These are phyloP conservation scores for Stentor roeselii DNA, from an alignment of 73 alveolate species.

Conservation along the genomic window DNA sequence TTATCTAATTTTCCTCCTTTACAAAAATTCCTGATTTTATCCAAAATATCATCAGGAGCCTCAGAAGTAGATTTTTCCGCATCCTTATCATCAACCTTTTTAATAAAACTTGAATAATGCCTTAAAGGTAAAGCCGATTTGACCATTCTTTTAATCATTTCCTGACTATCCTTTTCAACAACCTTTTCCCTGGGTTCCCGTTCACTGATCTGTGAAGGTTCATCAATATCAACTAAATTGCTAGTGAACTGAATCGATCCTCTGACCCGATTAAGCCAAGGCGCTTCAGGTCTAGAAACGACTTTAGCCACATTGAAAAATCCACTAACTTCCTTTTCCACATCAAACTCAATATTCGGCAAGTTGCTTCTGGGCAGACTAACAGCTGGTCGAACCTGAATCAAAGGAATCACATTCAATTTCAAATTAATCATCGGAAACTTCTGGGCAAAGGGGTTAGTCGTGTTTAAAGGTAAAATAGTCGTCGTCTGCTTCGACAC, in stretches of 20 bases:
- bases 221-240: not conserved
- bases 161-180: not conserved
- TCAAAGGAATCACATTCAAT: not conserved
- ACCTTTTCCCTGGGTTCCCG: not conserved
- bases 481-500: not conserved
- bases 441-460: not conserved
- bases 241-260: slow-evolving; percentile 1
- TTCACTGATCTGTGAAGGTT: not conserved
- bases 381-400: not conserved
- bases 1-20: no score
- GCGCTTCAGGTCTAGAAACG: not conserved
- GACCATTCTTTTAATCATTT: not conserved
- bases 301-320: not conserved
- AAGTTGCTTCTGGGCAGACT: not conserved
- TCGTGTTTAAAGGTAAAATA: not conserved
- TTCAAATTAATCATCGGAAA: not conserved
- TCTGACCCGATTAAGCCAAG: not conserved
- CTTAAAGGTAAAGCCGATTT: not conserved
- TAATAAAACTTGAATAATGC: not conserved
- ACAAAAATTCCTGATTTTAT: not conserved
- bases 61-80: not conserved
- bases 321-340: not conserved
- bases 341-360: not conserved
- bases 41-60: not conserved
- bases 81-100: not conserved